Percentiles rank a stretch among this genome's conserved stretches.
Conservation (phyloP, 805 yeast genomes). For the Starmera dryadoides region DNA sequence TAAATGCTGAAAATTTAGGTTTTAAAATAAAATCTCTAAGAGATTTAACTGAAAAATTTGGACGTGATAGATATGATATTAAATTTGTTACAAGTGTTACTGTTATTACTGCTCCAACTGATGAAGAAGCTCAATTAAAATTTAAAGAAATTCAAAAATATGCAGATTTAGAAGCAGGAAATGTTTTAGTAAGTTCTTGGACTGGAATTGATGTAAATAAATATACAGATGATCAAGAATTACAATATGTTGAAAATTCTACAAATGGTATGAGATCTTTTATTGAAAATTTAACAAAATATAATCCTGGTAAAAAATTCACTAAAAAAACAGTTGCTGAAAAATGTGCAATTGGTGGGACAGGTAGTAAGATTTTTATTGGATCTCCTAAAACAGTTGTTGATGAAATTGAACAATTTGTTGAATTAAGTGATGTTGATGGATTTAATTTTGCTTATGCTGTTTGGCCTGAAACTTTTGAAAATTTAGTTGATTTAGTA, state of each 20-base stretch:
- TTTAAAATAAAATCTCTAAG: constrained; percentile 16
- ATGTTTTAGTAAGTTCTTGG: constrained; percentile 34
- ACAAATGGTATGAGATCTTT: constrained; percentile 24
- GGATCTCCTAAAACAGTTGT: constrained; percentile 34
- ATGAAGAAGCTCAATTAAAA: constrained; percentile 30
- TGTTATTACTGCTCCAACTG: constrained; percentile 28
- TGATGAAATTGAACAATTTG: constrained; percentile 32
- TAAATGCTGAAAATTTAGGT: constrained; percentile 21
- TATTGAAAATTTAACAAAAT: constrained; percentile 23
- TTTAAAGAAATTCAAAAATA: constrained; percentile 21
- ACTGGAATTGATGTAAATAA: constrained; percentile 31
- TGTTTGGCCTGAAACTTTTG: constrained; percentile 30
- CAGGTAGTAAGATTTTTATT: constrained; percentile 17
- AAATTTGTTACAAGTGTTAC: constrained; percentile 28
- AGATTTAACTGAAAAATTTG: constrained; percentile 22
- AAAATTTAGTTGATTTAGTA: constrained; percentile 30
- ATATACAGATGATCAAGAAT: constrained; percentile 26
- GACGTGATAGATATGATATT: constrained; percentile 26
- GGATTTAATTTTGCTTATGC: constrained; percentile 37
- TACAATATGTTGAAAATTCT: constrained; percentile 16
- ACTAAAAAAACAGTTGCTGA: constrained; percentile 18
- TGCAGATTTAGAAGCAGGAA: constrained; percentile 31
- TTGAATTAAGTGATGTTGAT: constrained; percentile 31
- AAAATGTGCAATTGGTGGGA: constrained; percentile 18
- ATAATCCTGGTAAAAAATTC: constrained; percentile 16